Percentiles rank a stretch among this genome's conserved stretches.
Evolutionary conservation across 306 rosid species (phyloP).

Genomic region (Begonia loranthoides): DNA sequence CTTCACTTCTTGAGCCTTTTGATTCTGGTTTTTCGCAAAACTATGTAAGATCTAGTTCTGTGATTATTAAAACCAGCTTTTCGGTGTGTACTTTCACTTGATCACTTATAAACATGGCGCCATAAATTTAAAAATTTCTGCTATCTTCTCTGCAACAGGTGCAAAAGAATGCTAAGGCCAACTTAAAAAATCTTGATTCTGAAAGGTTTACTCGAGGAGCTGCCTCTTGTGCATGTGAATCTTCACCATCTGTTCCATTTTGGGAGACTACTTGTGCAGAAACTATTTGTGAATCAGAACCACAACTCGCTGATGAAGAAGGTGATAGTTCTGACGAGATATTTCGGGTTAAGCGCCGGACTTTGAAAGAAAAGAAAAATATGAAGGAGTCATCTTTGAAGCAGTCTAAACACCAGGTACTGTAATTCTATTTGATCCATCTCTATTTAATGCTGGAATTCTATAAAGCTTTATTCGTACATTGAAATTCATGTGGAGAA

Average conservation of each 20-base stretch:
- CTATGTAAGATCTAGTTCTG: constrained; percentile 32
- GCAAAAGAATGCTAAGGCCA: constrained; percentile 24
- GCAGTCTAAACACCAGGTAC: constrained; percentile 65
- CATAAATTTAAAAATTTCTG: too few relatives aligned
- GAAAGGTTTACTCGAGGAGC: constrained; percentile 26
- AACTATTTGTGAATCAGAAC: constrained; percentile 19
- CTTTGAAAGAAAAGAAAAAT: constrained; percentile 53
- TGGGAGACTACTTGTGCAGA: constrained; percentile 24
- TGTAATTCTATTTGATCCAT: not conserved
- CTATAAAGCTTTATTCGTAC: too few relatives aligned
- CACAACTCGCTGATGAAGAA: constrained; percentile 31
- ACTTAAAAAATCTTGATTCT: constrained; percentile 16
- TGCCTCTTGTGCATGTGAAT: constrained; percentile 20
- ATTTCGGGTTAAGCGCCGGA: constrained; percentile 89
- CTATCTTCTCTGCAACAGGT: constrained; percentile 20
- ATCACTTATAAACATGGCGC: too few relatives aligned
- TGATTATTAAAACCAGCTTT: constrained; percentile 4
- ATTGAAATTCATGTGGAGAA: too few relatives aligned
- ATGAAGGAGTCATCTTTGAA: constrained; percentile 18
- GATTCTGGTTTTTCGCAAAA: constrained; percentile 21
- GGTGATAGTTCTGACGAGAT: constrained; percentile 79
- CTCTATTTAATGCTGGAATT: too few relatives aligned
- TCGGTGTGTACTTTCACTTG: not conserved
- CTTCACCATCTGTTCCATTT: constrained; percentile 30
- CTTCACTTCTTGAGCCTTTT: constrained; percentile 35